Conservation (phyloP, 768 basidiomycete species). For the Kwoniella sp. region DNA sequence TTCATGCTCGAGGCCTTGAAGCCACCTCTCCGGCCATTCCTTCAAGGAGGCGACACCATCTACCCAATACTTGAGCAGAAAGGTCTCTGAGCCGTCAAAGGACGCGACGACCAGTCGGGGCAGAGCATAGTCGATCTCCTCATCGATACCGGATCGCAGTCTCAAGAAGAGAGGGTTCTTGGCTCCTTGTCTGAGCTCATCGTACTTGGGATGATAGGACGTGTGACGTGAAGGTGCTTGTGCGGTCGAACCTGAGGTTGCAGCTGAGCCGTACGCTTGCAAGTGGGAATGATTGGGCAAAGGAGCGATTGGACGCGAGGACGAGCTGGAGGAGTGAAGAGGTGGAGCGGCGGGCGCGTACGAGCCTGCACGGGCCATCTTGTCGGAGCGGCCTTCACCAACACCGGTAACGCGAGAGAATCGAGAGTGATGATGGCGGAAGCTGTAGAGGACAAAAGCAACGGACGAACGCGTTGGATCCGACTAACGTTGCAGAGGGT, state of each 20-base stretch:
- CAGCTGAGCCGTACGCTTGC: not conserved
- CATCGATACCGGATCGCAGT: slow-evolving; percentile 71
- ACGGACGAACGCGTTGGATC: too few species aligned
- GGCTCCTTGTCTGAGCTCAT: slow-evolving; percentile 71
- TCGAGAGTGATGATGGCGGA: too few species aligned
- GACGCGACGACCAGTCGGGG: slow-evolving; percentile 77
- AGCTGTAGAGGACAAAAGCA: too few species aligned
- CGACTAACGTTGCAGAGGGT: too few species aligned
- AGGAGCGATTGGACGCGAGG: slow-evolving; percentile 15
- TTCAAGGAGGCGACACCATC: slow-evolving; percentile 79
- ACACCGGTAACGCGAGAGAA: too few species aligned
- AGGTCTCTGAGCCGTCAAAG: slow-evolving; percentile 63
- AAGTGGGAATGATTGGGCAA: slow-evolving; percentile 3
- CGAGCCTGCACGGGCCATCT: slow-evolving; percentile 4
- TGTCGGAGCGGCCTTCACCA: not conserved
- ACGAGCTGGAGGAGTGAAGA: slow-evolving; percentile 2
- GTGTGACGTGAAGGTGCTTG: slow-evolving; percentile 2
- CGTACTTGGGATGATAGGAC: slow-evolving; percentile 15
- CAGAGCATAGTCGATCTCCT: slow-evolving; percentile 84
- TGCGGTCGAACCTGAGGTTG: not conserved
- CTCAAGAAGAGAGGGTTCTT: slow-evolving; percentile 89
- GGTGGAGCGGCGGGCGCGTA: not conserved
- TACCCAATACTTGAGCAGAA: slow-evolving; percentile 66
- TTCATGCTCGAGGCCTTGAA: slow-evolving; percentile 52
- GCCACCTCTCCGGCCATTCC: slow-evolving; percentile 83